These are phyloP conservation scores for Fusarium poae DNA, from an alignment of 2,329 filamentous ascomycete species.

Conservation along the genomic window DNA sequence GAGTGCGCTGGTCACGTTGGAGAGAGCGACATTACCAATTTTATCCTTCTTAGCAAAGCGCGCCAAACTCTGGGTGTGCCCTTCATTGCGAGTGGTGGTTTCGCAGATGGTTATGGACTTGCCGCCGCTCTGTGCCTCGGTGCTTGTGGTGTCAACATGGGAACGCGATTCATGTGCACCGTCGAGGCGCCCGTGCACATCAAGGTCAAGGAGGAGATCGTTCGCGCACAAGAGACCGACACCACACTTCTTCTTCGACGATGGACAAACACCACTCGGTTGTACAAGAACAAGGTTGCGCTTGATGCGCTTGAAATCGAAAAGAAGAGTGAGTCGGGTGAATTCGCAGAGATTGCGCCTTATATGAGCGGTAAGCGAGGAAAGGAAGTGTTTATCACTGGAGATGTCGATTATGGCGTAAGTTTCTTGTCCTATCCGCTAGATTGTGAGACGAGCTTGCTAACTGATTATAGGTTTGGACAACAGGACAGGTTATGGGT, in stretches of 20 bases:
- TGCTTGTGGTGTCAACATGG: constrained; percentile 98
- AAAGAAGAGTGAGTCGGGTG: constrained; percentile 82
- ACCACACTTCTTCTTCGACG: constrained; percentile 88
- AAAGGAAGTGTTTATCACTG: constrained; percentile 90
- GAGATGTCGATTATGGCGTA: constrained; percentile 90
- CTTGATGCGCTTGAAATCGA: constrained; percentile 85
- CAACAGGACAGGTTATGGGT: constrained; percentile 94
- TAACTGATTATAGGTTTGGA: constrained; percentile 79
- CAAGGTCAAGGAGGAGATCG: constrained; percentile 95
- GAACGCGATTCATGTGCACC: constrained; percentile 97
- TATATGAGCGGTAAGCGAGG: constrained; percentile 92
- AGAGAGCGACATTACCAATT: constrained; percentile 89
- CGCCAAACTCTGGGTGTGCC: constrained; percentile 86
- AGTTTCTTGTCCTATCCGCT: constrained; percentile 54
- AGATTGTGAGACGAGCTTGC: not conserved
- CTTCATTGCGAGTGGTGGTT: constrained; percentile 96
- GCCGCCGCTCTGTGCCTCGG: constrained; percentile 91
- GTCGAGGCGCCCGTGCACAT: constrained; percentile 91
- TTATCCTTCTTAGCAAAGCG: constrained; percentile 87
- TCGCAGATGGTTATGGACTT: constrained; percentile 92
- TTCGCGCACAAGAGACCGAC: constrained; percentile 88
- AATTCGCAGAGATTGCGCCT: constrained; percentile 89
- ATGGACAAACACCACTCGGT: constrained; percentile 91
- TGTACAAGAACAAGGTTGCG: constrained; percentile 93
- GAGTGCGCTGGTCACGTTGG: constrained; percentile 94